Percentiles rank a stretch among this genome's conserved stretches.
Conservation (phyloP, 176 grass and related monocot genomes). For the Puya raimondii region DNA sequence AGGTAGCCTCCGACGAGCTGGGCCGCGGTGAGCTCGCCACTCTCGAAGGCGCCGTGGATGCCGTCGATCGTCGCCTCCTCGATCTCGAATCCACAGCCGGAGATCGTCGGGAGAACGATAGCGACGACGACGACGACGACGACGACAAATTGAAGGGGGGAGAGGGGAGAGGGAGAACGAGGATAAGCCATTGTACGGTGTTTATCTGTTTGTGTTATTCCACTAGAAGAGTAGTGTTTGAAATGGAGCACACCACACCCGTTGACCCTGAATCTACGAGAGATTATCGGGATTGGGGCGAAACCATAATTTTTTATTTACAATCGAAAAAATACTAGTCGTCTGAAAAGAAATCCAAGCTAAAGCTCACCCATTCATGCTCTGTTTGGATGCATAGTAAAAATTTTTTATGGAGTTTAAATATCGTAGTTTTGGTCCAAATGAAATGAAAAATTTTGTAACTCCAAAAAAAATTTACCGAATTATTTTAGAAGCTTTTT, state of each 20-base stretch:
- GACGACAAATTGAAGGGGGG: neutral
- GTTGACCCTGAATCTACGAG: too few relatives aligned
- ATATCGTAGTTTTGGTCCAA: neutral
- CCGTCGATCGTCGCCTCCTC: slow-evolving; percentile 46
- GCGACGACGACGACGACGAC: neutral
- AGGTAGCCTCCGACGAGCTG: slow-evolving; percentile 49
- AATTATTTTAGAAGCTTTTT: too few relatives aligned
- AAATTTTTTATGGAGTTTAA: neutral
- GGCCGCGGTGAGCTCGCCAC: slow-evolving; percentile 35
- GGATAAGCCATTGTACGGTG: neutral
- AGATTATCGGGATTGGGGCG: too few relatives aligned
- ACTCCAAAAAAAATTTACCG: too few relatives aligned
- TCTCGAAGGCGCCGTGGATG: slow-evolving; percentile 42
- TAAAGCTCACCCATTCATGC: too few relatives aligned
- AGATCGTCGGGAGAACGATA: neutral
- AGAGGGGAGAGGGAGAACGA: neutral
- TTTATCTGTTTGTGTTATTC: too few relatives aligned
- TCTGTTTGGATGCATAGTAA: neutral
- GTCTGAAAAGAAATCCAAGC: too few relatives aligned
- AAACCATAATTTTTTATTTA: too few relatives aligned
- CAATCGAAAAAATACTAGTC: too few relatives aligned
- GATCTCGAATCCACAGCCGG: slow-evolving; percentile 28
- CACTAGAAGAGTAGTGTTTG: too few relatives aligned
- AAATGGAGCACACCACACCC: too few relatives aligned
- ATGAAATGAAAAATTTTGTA: too few relatives aligned